phyloP scores from a whole-genome alignment of 306 rosid genomes.

The Castanospermum australe region DNA sequence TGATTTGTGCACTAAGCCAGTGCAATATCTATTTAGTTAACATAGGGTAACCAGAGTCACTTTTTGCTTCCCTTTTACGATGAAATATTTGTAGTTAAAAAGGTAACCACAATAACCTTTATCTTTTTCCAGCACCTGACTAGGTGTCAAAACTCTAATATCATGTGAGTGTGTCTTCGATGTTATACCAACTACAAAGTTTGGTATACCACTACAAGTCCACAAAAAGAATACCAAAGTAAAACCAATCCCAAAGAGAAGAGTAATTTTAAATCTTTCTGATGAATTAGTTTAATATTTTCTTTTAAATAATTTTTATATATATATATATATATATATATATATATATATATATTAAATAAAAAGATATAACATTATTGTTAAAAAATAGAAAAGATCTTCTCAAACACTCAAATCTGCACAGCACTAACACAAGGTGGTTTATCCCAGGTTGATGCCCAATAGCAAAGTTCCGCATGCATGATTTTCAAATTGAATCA shows the following conservation, averaged over 20 bases:
- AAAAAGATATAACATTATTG: too few relatives aligned
- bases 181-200: not conserved
- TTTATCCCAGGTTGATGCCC: not conserved
- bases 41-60: not conserved
- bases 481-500: not conserved
- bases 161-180: not conserved
- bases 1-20: not conserved
- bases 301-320: too few relatives aligned
- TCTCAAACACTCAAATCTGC: not conserved
- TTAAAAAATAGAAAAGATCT: not conserved
- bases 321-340: too few relatives aligned
- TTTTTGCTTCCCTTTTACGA: not conserved
- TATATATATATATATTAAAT: too few relatives aligned
- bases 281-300: too few relatives aligned
- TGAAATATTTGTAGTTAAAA: not conserved
- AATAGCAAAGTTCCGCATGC: slow-evolving; percentile 19
- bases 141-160: slow-evolving; percentile 3
- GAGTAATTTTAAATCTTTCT: too few relatives aligned
- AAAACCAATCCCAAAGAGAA: not conserved
- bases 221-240: not conserved
- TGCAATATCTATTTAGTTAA: not conserved
- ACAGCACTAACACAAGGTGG: not conserved
- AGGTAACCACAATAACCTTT: not conserved
- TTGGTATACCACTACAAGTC: not conserved
- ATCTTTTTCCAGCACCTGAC: not conserved